Base-by-base conservation (phyloP, 495 filamentous ascomycete genomes). In the Neurospora sp. region DNA sequence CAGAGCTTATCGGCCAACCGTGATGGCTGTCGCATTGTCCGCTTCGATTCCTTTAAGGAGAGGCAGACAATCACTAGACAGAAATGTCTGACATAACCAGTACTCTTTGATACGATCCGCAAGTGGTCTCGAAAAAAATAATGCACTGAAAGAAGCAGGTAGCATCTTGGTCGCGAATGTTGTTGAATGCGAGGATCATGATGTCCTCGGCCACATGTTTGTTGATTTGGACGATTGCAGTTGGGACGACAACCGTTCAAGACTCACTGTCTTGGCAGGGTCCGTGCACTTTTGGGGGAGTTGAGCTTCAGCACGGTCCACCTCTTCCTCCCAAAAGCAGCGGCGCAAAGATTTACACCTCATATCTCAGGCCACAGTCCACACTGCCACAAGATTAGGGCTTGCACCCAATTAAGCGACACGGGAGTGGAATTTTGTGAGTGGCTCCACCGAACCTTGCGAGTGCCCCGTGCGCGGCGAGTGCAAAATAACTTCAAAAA, bases 321-420 rank as follows among this genome's bases (percentile, higher is more conserved):
- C 53, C 45, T 27, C 10, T 5, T 2, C 1, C 12, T 3, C 10
- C 1, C 22, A 31, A 31, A 31, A 35, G 14, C 53, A 9, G 5
- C 27, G 9, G 3, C 9, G 16, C 39, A n/a, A 69, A 16, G 37
- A 16, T 20, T 68, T 40, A 3, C 6, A 53, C 78, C 76, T 78
- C 18, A 71, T 22, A 44, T 59, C 38, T 40, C 37, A 74, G 78
- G 76, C 76, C 59, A 39, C 37, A 73, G 78, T 75, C 76, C 59
- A 39, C 65, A 74, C 0, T 6, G 31, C 14, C 53, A 35, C 14
- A 35, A 22, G 31, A 76, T 80, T 79, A 79, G 79, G 79, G 78
- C 78, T 80, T 73, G 72, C 79, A 74, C 79, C 74, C 77, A 78
- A 75, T 74, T 76, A 42, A 59, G 69, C 61, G 61, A 70, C 74